Conservation (phyloP, 495 filamentous ascomycete species). For the Tuber microsphaerosporum region DNA sequence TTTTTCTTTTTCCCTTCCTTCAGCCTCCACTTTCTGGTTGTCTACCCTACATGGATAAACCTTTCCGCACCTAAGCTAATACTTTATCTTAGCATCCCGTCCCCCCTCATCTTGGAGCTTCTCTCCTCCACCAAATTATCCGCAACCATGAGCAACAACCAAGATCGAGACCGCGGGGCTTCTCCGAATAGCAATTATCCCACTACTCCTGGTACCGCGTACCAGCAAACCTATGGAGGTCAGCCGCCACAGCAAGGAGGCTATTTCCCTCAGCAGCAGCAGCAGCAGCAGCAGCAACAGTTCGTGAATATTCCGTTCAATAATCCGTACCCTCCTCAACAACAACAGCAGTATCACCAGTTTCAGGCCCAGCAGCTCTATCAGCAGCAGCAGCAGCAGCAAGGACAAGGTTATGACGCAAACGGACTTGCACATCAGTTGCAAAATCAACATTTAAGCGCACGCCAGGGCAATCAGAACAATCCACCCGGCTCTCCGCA, state of each 20-base stretch:
- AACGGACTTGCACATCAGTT: conserved; percentile 91
- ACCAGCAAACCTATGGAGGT: conserved; percentile 49
- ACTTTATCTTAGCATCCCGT: neutral
- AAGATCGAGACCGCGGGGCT: conserved; percentile 58
- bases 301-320: conserved; percentile 50
- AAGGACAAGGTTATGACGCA: conserved; percentile 52
- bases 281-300: conserved; percentile 35
- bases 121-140: conserved; percentile 58
- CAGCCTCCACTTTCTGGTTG: neutral
- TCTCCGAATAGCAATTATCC: conserved; percentile 69
- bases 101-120: conserved; percentile 19
- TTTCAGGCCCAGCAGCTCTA: conserved; percentile 49
- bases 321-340: conserved; percentile 44
- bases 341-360: conserved; percentile 62
- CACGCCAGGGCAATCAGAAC: conserved; percentile 47
- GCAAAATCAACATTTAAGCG: conserved; percentile 87
- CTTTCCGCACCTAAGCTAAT: neutral
- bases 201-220: conserved; percentile 79
- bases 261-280: conserved; percentile 26
- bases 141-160: conserved; percentile 64
- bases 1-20: neutral
- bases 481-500: conserved; percentile 58
- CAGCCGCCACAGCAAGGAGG: conserved; percentile 26
- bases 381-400: conserved; percentile 41
- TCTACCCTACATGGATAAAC: neutral